Base-by-base conservation (phyloP, 2,329 filamentous ascomycete species). In the Penicillium sp. region DNA sequence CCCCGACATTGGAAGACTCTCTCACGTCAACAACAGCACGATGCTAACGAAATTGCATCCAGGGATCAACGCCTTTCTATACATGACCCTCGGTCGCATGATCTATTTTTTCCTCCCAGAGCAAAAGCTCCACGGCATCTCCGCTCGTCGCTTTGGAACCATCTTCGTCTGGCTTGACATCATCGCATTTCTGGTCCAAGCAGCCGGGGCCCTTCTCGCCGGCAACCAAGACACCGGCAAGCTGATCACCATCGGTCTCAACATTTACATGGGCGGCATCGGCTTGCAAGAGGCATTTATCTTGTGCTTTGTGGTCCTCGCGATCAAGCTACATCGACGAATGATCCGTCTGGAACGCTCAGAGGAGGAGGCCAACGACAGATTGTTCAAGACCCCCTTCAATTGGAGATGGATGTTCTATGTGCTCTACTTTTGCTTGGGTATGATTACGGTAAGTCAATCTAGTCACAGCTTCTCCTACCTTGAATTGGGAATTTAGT, bases 231-330 rank as follows among this genome's bases (percentile, higher is more conserved):
- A 55, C 4, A 56, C 51, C 2, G 49, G 59, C 32, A 3, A 52
- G 58, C 0, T 62, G 1, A 62, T 68, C 39, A 62, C 65, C 50
- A 50, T 61, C 1, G 74, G 74, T 1, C 54, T 76, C 12, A 68
- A 78, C 54, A 73, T 77, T 49, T 80, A 79, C 60, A 80, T 78
- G 74, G 75, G 71, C 9, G 77, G 77, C 0, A 75, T 80, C 12
- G 76, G 71, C 0, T 58, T 79, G 0, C 77, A 80, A 51, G 65
- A 78, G 52, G 57, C 73, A 28, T 77, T 77, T 48, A 76, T 79
- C 46, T 49, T 78, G 3, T 43, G 72, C n/a, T 77, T 80, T 50
- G 56, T 71, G 1, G 58, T 52, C 0, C 61, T 79, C 2, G 63
- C 68, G 0, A 62, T 72, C 29, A 60, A 63, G 13, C 72, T 77